A percentile compares a stretch with the other conserved stretches of the same genome.
phyloP scores from a whole-genome alignment of 2,329 filamentous ascomycete genomes.

The Arthrobotrys iridis region DNA sequence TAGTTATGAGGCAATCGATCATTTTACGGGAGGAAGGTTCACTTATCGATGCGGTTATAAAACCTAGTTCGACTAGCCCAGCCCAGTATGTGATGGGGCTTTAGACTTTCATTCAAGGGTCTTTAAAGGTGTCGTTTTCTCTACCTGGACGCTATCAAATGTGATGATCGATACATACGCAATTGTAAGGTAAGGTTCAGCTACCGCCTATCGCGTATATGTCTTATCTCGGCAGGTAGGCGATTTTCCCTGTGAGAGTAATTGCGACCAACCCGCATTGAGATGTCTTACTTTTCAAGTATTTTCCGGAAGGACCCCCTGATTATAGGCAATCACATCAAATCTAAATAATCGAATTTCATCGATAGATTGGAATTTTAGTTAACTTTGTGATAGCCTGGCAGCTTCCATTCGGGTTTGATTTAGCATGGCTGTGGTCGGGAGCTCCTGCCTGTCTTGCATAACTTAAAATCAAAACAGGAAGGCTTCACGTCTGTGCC shows the following conservation, averaged over 20 bases:
- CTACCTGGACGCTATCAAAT: constrained; percentile 7
- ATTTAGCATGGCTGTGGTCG: background rate
- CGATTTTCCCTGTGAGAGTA: constrained; percentile 11
- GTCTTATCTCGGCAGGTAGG: constrained; percentile 44
- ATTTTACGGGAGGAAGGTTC: constrained; percentile 11
- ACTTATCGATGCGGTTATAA: constrained; percentile 7
- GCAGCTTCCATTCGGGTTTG: constrained; percentile 21
- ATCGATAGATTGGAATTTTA: background rate
- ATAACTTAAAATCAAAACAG: background rate
- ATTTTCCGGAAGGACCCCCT: background rate
- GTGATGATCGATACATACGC: background rate
- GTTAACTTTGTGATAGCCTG: constrained; percentile 39
- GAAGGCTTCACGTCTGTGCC: constrained; percentile 28
- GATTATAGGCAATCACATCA: background rate
- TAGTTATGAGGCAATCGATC: constrained; percentile 18
- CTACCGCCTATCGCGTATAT: constrained; percentile 37
- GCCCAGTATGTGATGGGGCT: background rate
- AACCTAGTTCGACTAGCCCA: background rate
- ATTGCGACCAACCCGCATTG: constrained; percentile 30
- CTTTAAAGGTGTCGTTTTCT: background rate
- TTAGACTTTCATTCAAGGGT: background rate
- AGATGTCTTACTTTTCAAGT: too few species aligned
- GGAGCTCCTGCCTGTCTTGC: background rate
- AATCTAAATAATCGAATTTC: background rate
- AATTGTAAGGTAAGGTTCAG: background rate